A percentile compares a stretch with the other conserved stretches of the same genome.
These are phyloP conservation scores for Rhodofomes roseus DNA, from an alignment of 1,284 basidiomycete species.

Conservation along the genomic window DNA sequence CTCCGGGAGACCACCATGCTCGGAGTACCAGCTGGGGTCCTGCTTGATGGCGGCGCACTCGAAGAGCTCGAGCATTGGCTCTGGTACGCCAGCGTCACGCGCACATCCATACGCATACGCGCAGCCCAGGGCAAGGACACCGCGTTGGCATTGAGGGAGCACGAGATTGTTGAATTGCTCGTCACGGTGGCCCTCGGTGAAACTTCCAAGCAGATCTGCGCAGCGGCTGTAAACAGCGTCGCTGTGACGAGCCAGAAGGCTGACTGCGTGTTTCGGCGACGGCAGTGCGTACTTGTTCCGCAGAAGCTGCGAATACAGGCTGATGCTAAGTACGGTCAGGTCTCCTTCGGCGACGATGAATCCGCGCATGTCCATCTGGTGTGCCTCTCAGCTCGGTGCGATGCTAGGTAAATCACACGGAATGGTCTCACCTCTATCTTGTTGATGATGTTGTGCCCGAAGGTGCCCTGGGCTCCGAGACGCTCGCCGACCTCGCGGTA, in stretches of 20 bases:
- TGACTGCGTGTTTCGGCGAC: slow-evolving; percentile 36
- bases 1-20: slow-evolving; percentile 39
- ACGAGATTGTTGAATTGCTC: slow-evolving; percentile 21
- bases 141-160: slow-evolving; percentile 44
- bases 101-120: slow-evolving; percentile 37
- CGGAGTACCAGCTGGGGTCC: slow-evolving; percentile 52
- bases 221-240: slow-evolving; percentile 28
- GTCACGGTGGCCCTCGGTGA: slow-evolving; percentile 38
- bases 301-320: slow-evolving; percentile 45
- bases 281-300: slow-evolving; percentile 33
- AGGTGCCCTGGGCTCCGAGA: not conserved
- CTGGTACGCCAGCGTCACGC: slow-evolving; percentile 33
- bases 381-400: too few species aligned
- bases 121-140: slow-evolving; percentile 45
- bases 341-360: slow-evolving; percentile 49
- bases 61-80: slow-evolving; percentile 48
- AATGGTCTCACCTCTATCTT: not conserved
- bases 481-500: slow-evolving; percentile 46
- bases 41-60: slow-evolving; percentile 44
- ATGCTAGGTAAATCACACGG: not conserved
- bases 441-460: slow-evolving; percentile 36
- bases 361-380: slow-evolving; percentile 18
- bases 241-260: slow-evolving; percentile 44
- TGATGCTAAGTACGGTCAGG: slow-evolving; percentile 47
- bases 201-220: not conserved